Conservation (phyloP, 139 green algal genomes). For the Chlorella vulgaris region DNA sequence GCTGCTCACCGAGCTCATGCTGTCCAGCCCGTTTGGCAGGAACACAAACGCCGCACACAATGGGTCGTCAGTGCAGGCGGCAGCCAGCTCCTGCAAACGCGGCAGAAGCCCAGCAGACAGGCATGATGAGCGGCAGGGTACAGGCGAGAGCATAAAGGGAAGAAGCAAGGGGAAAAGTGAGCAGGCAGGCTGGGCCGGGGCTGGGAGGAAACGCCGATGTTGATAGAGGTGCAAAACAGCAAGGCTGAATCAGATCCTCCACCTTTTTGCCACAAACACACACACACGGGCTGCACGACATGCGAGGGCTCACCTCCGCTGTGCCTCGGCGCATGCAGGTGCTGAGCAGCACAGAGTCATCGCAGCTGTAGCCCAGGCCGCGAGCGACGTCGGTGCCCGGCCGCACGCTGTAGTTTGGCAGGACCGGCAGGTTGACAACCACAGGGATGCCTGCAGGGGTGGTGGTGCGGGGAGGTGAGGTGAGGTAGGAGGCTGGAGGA, state of each 20-base stretch:
- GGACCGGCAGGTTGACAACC: conserved; percentile 19
- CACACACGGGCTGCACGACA: too few species aligned
- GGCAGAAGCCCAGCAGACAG: too few species aligned
- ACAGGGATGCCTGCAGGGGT: conserved; percentile 41
- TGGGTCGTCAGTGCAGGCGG: conserved; percentile 17
- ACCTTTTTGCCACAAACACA: too few species aligned
- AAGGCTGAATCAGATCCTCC: neutral
- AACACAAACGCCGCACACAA: conserved; percentile 41
- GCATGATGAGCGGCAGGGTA: too few species aligned
- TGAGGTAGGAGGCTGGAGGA: too few species aligned
- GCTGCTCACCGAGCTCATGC: neutral
- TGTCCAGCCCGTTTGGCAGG: conserved; percentile 31
- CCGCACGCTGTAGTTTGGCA: conserved; percentile 14
- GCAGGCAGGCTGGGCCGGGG: too few species aligned
- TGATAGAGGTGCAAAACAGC: too few species aligned
- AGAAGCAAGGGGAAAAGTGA: too few species aligned
- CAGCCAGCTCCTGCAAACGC: conserved; percentile 17
- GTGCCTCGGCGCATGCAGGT: conserved; percentile 23
- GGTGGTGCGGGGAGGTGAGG: too few species aligned
- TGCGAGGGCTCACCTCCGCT: conserved; percentile 9
- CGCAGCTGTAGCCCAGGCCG: conserved; percentile 33
- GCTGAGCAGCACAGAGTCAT: conserved; percentile 1
- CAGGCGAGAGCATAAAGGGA: too few species aligned
- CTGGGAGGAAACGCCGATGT: too few species aligned
- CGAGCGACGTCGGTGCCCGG: conserved; percentile 4